A percentile compares a stretch with the other conserved stretches of the same genome.
Conservation (phyloP, 1,284 basidiomycete genomes). For the Phellopilus nigrolimitatus region DNA sequence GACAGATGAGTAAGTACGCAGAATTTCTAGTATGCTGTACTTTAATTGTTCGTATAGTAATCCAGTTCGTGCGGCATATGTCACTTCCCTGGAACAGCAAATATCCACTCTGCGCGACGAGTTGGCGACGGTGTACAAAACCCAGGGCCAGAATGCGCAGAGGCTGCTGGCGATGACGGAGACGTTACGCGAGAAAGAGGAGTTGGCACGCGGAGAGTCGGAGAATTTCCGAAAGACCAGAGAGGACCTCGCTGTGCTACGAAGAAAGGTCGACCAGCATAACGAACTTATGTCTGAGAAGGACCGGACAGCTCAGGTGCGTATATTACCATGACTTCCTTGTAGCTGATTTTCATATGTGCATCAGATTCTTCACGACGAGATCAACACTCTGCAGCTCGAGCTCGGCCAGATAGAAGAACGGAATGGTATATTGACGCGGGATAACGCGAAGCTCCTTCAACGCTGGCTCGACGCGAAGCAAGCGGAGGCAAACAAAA, state of each 20-base stretch:
- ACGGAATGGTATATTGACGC: slow-evolving; percentile 78
- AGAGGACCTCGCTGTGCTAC: slow-evolving; percentile 67
- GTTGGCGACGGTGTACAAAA: slow-evolving; percentile 91
- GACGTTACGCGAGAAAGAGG: slow-evolving; percentile 88
- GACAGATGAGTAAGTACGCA: slow-evolving; percentile 59
- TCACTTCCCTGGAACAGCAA: slow-evolving; percentile 88
- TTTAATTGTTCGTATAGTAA: slow-evolving; percentile 44
- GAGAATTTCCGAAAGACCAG: slow-evolving; percentile 70
- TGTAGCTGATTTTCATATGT: background rate
- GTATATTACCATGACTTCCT: background rate
- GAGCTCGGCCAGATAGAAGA: slow-evolving; percentile 88
- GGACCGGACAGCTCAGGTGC: slow-evolving; percentile 82
- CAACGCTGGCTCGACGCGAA: slow-evolving; percentile 96
- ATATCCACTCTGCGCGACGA: slow-evolving; percentile 88
- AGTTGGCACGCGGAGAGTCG: slow-evolving; percentile 67
- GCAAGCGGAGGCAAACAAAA: slow-evolving; percentile 87
- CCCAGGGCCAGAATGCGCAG: slow-evolving; percentile 94
- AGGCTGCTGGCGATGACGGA: slow-evolving; percentile 90
- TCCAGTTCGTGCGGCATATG: slow-evolving; percentile 81
- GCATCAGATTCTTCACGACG: slow-evolving; percentile 84
- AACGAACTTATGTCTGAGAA: slow-evolving; percentile 83
- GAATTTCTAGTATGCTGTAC: slow-evolving; percentile 19
- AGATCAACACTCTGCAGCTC: slow-evolving; percentile 84
- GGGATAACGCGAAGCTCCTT: slow-evolving; percentile 91
- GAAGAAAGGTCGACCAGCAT: slow-evolving; percentile 80